Evolutionary conservation across 352 stramenopile genomes (phyloP), one percentile per base, ranked within the genome.

Genomic region (Globisporangium abappressorium): DNA sequence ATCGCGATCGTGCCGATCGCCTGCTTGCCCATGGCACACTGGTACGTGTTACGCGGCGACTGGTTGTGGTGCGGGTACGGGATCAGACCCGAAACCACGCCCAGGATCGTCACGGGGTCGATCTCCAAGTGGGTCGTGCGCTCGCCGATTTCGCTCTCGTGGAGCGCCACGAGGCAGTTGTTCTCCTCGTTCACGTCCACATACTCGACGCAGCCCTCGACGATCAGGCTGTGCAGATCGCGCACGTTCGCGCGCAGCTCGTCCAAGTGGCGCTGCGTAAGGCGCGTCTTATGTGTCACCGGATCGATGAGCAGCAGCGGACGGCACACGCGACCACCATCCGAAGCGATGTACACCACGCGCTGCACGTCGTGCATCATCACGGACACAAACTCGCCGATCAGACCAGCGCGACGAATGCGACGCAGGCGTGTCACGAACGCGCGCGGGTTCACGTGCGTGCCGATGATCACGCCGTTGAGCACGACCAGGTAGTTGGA

Each of bases 181-280:
- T 99, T 99, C 76, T 99, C 97, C 84, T 99, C 98, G 75, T 99
- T 99, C 68, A 99, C 98, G 78, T 99, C 98, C 30, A 99, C 94
- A 81, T 99, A 99, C 75, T 99, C 98, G 38, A 99, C 97, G 46
- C 99, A 94, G 22, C 98, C 98, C 72, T 99, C 84, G 36, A 94
- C 81, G 66, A 97, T 94, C n/a, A 97, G 70, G 64, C 81, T 88
- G 70, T 86, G 78, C 61, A 97, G 84, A 54, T 92, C 77, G 20
- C 89, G 85, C 28, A 91, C 81, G 30, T 86, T 85, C 18, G 85
- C 79, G 38, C 79, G 85, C 57, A 98, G 72, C 63, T 97, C 88
- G 20, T 99, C 93, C 57, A 99, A 74, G 66, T 99, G 97, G n/a
- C 85, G 79, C 82, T 99, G 89, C 30, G 94, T 98, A 26, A 99